Percentiles rank a stretch among this genome's conserved stretches.
These are phyloP conservation scores for Lycium ferocissimum DNA, from an alignment of 257 asterid species.

Conservation along the genomic window DNA sequence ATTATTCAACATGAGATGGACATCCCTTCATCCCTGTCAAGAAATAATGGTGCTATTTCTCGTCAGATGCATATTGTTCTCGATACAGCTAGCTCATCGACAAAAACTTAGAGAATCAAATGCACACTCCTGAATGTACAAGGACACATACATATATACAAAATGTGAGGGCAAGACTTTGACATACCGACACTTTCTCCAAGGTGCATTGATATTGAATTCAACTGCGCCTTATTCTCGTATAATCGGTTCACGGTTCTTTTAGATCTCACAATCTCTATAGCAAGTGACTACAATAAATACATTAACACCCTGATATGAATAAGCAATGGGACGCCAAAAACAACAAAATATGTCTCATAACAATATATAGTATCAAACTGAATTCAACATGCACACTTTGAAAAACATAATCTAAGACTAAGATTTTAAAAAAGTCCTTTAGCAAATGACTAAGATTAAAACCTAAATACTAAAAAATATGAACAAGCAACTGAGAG, in stretches of 20 bases:
- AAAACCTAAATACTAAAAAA: neutral
- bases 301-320: neutral
- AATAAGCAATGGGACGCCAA: neutral
- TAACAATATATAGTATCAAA: neutral
- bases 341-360: neutral
- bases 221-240: conserved; percentile 95
- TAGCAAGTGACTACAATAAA: conserved; percentile 76
- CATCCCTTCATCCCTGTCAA: neutral
- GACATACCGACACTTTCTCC: conserved; percentile 93
- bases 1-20: neutral
- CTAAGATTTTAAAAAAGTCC: neutral
- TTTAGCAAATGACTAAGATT: neutral
- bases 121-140: conserved; percentile 25
- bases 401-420: neutral
- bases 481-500: neutral
- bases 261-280: conserved; percentile 87
- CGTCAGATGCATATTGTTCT: neutral
- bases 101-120: conserved; percentile 26
- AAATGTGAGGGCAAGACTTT: conserved; percentile 22
- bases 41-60: conserved; percentile 14
- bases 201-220: conserved; percentile 93
- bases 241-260: conserved; percentile 81
- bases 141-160: conserved; percentile 21
- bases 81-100: too few relatives aligned
- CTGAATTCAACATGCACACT: neutral